phyloP scores from a whole-genome alignment of 441 rosid genomes.

The Brassica balearica region DNA sequence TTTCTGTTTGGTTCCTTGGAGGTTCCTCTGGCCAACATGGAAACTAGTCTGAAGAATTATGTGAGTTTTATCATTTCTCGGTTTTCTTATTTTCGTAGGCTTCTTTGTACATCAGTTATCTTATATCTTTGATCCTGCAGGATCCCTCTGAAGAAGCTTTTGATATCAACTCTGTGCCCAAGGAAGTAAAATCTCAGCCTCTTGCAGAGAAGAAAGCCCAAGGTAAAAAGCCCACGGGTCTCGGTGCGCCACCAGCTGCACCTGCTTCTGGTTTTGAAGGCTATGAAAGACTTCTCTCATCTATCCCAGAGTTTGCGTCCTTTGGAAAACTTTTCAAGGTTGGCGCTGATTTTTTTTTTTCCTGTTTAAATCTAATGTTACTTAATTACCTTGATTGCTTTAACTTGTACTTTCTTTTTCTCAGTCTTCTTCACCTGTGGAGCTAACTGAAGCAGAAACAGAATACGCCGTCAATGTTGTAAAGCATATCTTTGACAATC shows the following conservation, averaged over 20 bases:
- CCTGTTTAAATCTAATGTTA: conserved; percentile 3
- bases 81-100: conserved; percentile 25
- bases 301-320: conserved; percentile 78
- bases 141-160: conserved; percentile 86
- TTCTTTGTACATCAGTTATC: conserved; percentile 30
- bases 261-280: conserved; percentile 76
- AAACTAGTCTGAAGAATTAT: conserved; percentile 88
- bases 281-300: conserved; percentile 81
- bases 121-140: conserved; percentile 51
- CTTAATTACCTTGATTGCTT: conserved; percentile 12
- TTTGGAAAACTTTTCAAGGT: conserved; percentile 97
- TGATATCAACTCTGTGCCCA: conserved; percentile 82
- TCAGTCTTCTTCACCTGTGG: conserved; percentile 89
- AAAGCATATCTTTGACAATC: conserved; percentile 85
- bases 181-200: conserved; percentile 87
- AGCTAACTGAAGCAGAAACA: conserved; percentile 98
- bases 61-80: conserved; percentile 54
- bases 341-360: conserved; percentile 13
- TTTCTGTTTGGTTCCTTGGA: conserved; percentile 89
- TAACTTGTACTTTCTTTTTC: conserved; percentile 33
- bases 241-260: conserved; percentile 69
- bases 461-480: conserved; percentile 97
- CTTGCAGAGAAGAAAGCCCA: conserved; percentile 93
- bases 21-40: conserved; percentile 83
- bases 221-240: conserved; percentile 89